phyloP scores from a whole-genome alignment of 2,329 filamentous ascomycete genomes.

The Paraconiothyrium sp. region DNA sequence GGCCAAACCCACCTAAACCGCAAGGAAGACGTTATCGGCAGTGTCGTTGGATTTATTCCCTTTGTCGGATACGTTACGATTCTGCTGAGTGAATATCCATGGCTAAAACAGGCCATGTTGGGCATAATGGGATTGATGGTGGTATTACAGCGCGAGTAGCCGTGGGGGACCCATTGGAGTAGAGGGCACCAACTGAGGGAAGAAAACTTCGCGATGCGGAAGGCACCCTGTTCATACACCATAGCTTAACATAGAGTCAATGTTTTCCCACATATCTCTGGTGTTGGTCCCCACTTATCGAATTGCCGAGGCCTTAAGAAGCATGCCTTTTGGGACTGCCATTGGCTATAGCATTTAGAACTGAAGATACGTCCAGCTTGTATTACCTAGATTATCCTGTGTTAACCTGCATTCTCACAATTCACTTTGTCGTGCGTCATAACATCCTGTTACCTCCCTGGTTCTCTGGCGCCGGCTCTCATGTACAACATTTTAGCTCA shows the following conservation, averaged over 20 bases:
- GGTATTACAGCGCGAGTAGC: conserved; percentile 85
- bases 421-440: background rate
- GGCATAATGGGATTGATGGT: conserved; percentile 95
- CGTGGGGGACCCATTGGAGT: background rate
- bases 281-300: background rate
- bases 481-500: background rate
- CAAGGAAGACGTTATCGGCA: conserved; percentile 87
- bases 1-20: conserved; percentile 89
- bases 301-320: background rate
- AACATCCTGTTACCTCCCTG: background rate
- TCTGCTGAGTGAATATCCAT: conserved; percentile 91
- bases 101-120: conserved; percentile 94
- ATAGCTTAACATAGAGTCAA: background rate
- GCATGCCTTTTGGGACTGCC: background rate
- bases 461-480: background rate
- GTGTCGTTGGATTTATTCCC: conserved; percentile 89
- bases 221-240: background rate
- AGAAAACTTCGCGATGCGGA: background rate
- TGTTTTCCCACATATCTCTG: background rate
- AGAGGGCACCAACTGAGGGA: background rate
- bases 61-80: conserved; percentile 98
- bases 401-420: too few relatives aligned
- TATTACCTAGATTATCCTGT: background rate
- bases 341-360: background rate
- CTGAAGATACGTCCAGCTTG: conserved; percentile 12